Conservation (phyloP, 2,329 filamentous ascomycete genomes). For the Curvularia spicifera region DNA sequence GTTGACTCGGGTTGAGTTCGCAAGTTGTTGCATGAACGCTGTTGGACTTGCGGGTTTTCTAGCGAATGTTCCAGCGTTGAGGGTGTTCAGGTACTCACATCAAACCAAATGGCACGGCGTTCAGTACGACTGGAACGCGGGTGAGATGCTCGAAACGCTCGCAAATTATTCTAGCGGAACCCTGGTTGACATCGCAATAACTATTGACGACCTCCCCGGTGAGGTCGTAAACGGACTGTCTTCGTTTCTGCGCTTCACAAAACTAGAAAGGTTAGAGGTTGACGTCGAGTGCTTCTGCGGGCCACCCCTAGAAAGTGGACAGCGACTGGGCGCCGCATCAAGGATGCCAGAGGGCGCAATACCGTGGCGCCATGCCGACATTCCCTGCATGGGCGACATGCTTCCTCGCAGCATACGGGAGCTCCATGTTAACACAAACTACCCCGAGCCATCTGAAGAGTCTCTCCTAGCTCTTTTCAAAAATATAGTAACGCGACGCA, state of each 20-base stretch:
- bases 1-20: constrained; percentile 40
- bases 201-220: constrained; percentile 41
- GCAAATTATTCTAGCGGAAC: constrained; percentile 32
- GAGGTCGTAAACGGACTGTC: constrained; percentile 43
- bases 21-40: constrained; percentile 43
- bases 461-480: constrained; percentile 38
- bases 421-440: constrained; percentile 42
- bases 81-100: constrained; percentile 43
- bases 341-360: constrained; percentile 26
- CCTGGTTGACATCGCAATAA: constrained; percentile 41
- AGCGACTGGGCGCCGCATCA: constrained; percentile 31
- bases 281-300: constrained; percentile 43
- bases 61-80: constrained; percentile 34
- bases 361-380: constrained; percentile 39
- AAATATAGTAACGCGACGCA: constrained; percentile 35
- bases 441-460: constrained; percentile 29
- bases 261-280: constrained; percentile 37
- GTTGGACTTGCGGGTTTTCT: constrained; percentile 34
- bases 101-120: constrained; percentile 44
- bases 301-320: constrained; percentile 44
- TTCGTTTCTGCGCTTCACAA: constrained; percentile 36
- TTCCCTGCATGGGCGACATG: constrained; percentile 47
- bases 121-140: constrained; percentile 44
- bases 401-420: constrained; percentile 38
- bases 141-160: constrained; percentile 37